phyloP scores from a whole-genome alignment of 176 grass and related monocot genomes.

The Canna indica region DNA sequence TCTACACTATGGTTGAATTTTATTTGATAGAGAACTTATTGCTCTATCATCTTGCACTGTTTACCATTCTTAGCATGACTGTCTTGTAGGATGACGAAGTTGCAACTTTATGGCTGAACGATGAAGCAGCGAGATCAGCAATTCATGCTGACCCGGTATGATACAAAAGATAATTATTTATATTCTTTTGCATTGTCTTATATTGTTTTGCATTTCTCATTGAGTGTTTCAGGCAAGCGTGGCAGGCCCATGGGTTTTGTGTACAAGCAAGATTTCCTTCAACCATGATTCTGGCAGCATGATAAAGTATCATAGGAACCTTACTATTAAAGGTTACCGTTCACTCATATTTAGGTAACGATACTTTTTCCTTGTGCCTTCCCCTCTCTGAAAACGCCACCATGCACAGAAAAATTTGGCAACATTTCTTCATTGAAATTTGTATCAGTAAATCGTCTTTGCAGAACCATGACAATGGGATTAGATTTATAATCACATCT shows the following conservation, averaged over 20 bases:
- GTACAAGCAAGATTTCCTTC: conserved; percentile 38
- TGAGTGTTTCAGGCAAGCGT: conserved; percentile 35
- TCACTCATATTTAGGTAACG: conserved; percentile 94
- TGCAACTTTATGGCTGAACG: conserved; percentile 75
- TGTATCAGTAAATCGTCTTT: too few relatives aligned
- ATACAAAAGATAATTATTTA: too few relatives aligned
- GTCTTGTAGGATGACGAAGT: conserved; percentile 67
- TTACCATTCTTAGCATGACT: conserved; percentile 2
- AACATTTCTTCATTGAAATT: too few relatives aligned
- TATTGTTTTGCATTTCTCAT: background rate
- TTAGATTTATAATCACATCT: background rate
- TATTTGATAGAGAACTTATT: background rate
- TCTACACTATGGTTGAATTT: background rate
- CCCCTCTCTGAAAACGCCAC: too few relatives aligned
- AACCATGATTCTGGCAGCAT: conserved; percentile 76
- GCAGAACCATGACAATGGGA: background rate
- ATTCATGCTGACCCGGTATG: conserved; percentile 84
- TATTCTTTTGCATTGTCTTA: too few relatives aligned
- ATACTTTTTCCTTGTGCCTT: too few relatives aligned
- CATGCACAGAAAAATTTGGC: too few relatives aligned
- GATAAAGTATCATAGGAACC: conserved; percentile 82
- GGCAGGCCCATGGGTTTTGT: conserved; percentile 57
- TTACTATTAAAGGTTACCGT: conserved; percentile 62
- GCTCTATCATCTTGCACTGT: background rate
- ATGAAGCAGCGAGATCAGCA: conserved; percentile 63